phyloP scores from a whole-genome alignment of 805 yeast genomes.

The Metschnikowia anglica region DNA sequence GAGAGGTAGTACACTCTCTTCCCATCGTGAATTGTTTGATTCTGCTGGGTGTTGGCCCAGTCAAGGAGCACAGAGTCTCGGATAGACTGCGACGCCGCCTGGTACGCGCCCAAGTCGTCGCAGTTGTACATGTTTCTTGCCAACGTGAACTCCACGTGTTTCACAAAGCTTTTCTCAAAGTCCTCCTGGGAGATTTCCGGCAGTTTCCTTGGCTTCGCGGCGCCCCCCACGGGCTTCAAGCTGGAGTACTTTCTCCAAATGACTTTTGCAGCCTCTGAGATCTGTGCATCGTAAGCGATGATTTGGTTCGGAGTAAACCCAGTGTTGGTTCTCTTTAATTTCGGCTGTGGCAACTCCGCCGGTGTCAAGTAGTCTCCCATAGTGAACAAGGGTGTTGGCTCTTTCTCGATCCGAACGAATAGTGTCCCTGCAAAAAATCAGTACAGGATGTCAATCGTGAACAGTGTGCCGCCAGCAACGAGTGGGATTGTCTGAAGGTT shows the following conservation, averaged over 20 bases:
- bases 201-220: slow-evolving; percentile 8
- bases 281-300: slow-evolving; percentile 73
- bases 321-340: slow-evolving; percentile 73
- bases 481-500: too few species aligned
- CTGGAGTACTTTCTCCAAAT: slow-evolving; percentile 74
- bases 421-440: too few species aligned
- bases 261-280: slow-evolving; percentile 75
- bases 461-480: too few species aligned
- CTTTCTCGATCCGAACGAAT: too few species aligned
- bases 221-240: slow-evolving; percentile 27
- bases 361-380: slow-evolving; percentile 43
- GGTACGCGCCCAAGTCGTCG: slow-evolving; percentile 90
- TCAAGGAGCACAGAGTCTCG: slow-evolving; percentile 78
- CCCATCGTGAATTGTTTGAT: slow-evolving; percentile 77
- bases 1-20: slow-evolving; percentile 86
- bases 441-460: too few species aligned
- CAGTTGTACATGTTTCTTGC: slow-evolving; percentile 93
- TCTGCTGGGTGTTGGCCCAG: slow-evolving; percentile 93
- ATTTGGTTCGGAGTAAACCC: slow-evolving; percentile 92
- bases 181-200: slow-evolving; percentile 44
- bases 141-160: slow-evolving; percentile 85
- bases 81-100: slow-evolving; percentile 76
- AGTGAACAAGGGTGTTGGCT: not conserved
- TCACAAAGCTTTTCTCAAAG: slow-evolving; percentile 68
- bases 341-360: slow-evolving; percentile 38